Base-by-base conservation (phyloP, 1,139 yeast species). In the Yamadazyma blattariae region DNA sequence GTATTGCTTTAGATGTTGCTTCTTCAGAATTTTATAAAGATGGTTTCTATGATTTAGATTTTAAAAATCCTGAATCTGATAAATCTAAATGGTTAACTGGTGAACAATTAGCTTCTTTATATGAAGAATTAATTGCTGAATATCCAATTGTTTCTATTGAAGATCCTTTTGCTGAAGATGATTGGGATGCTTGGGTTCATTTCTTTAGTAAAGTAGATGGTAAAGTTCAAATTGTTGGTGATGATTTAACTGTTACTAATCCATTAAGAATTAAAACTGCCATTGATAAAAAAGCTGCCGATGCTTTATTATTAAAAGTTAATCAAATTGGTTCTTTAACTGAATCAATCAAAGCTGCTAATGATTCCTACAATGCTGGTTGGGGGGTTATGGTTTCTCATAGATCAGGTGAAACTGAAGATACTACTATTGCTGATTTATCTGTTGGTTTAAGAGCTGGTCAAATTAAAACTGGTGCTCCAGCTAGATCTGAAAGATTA, bases 351-450 rank as follows among this genome's bases (percentile, higher is more conserved):
- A 77, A 86, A 67, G 96, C 96, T 59, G 95, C 96, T 57, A 72
- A 83, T 64, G 90, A 82, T 71, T 84, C 96, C 40, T 87, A 81
- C 71, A 80, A 79, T 51, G 95, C 95, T 46, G 87, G 85, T 62
- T 88, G 96, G 96, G 96, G 96, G 77, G 95, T 88, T 59, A 87
- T 87, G 95, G 96, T 88, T 59, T 86, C 95, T 57, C 96, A 87
- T 82, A 85, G 96, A 79, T 88, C 96, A 54, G 97, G 97, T 76
- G 97, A 90, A 80, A 89, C 97, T 52, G 97, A 90, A 77, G 97
- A 90, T 74, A 83, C 95, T 56, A 82, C 86, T 77, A 89, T 90
- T 71, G 97, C 97, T 62, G 97, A 90, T 72, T 79, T 90, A 65
- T 76, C 89, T 56, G 96, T 90, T 57, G 97, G 97, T 76, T 78